Conservation (phyloP, 2,329 filamentous ascomycete genomes). For the Trichoderma gracile region DNA sequence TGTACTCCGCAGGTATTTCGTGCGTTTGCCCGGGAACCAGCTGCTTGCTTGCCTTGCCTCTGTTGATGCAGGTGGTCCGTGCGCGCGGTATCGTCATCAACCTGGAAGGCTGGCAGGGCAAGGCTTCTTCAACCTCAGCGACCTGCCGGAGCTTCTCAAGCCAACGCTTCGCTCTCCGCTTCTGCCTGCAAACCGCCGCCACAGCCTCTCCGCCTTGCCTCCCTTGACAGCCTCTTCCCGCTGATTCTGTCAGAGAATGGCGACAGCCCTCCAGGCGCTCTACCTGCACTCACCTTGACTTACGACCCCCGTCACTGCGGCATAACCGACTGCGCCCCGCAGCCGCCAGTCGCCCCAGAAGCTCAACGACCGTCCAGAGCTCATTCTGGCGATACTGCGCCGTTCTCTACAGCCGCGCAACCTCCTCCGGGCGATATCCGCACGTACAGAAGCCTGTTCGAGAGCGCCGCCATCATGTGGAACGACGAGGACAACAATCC, state of each 20-base stretch:
- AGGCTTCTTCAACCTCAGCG: constrained; percentile 13
- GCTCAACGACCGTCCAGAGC: constrained; percentile 28
- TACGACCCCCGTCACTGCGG: constrained; percentile 23
- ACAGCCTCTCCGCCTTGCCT: background rate
- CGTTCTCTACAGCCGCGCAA: constrained; percentile 7
- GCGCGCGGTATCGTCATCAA: constrained; percentile 29
- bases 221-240: background rate
- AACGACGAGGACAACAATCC: constrained; percentile 98
- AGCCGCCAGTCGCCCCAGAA: constrained; percentile 24
- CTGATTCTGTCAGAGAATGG: constrained; percentile 29
- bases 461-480: constrained; percentile 67
- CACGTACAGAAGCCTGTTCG: background rate
- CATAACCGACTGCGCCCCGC: constrained; percentile 27
- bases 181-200: constrained; percentile 10
- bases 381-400: constrained; percentile 28
- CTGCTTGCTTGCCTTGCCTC: background rate
- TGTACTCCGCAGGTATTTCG: background rate
- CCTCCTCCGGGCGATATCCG: background rate
- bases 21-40: background rate
- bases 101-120: constrained; percentile 3
- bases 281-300: constrained; percentile 26
- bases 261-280: constrained; percentile 28
- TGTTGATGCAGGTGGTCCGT: constrained; percentile 26
- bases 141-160: constrained; percentile 22
- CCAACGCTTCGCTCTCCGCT: constrained; percentile 7